A percentile compares a stretch with the other conserved stretches of the same genome.
phyloP scores from a whole-genome alignment of 768 basidiomycete genomes.

The Phanerodontia chrysosporium region DNA sequence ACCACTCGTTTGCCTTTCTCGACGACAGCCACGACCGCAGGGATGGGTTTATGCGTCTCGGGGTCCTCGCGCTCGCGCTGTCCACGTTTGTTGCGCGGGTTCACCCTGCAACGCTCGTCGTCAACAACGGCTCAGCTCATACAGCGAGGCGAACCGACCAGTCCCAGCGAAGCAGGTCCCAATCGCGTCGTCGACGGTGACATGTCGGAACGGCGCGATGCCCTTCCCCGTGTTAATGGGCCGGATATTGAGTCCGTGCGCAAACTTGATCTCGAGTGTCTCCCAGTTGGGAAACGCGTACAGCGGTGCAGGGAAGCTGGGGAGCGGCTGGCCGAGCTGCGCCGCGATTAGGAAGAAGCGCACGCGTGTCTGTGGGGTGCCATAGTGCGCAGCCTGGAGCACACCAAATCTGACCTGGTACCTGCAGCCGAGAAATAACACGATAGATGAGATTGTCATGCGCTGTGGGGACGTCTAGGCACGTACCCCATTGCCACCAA shows the following conservation, averaged over 20 bases:
- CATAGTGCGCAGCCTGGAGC: slow-evolving; percentile 46
- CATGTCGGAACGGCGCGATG: slow-evolving; percentile 41
- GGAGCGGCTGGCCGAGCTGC: slow-evolving; percentile 31
- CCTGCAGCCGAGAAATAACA: too few relatives aligned
- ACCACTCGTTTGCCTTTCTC: slow-evolving; percentile 24
- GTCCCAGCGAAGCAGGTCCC: slow-evolving; percentile 67
- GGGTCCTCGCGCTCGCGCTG: neutral
- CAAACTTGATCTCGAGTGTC: slow-evolving; percentile 47
- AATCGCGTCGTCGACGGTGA: slow-evolving; percentile 71
- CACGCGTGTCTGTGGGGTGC: slow-evolving; percentile 41
- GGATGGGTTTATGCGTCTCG: slow-evolving; percentile 5
- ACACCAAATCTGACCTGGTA: slow-evolving; percentile 42
- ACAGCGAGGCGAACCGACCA: slow-evolving; percentile 42
- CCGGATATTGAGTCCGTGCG: slow-evolving; percentile 34
- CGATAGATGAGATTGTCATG: too few relatives aligned
- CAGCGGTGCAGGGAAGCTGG: slow-evolving; percentile 38
- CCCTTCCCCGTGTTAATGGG: slow-evolving; percentile 48
- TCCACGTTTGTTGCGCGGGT: slow-evolving; percentile 9
- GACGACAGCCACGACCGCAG: slow-evolving; percentile 36
- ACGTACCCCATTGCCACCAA: slow-evolving; percentile 63
- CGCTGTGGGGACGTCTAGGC: neutral
- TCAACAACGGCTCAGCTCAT: too few relatives aligned
- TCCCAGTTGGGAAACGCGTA: slow-evolving; percentile 38
- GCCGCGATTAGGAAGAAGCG: slow-evolving; percentile 49
- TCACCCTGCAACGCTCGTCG: slow-evolving; percentile 2